Evolutionary conservation across 345 rosid species (phyloP).

Genomic region (Limnanthes douglasii): DNA sequence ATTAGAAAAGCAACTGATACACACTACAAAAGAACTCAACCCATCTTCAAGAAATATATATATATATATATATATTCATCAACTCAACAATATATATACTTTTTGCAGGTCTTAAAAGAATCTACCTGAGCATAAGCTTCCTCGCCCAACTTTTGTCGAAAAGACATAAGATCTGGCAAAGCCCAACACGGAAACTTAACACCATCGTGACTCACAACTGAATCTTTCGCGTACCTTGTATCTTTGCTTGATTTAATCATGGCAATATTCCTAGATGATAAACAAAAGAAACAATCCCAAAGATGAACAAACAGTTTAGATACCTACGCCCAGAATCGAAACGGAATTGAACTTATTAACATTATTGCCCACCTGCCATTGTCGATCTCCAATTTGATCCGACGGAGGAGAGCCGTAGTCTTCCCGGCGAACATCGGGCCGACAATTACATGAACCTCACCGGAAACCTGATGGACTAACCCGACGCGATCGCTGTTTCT

Average conservation of each 20-base stretch:
- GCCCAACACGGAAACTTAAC: slow-evolving; percentile 73
- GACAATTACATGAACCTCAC: slow-evolving; percentile 66
- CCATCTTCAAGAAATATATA: background rate
- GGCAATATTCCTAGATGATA: slow-evolving; percentile 36
- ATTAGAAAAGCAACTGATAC: background rate
- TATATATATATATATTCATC: too few species aligned
- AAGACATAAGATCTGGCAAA: slow-evolving; percentile 54
- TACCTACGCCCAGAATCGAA: background rate
- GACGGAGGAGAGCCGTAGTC: slow-evolving; percentile 87
- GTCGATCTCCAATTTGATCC: slow-evolving; percentile 42
- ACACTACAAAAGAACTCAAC: background rate
- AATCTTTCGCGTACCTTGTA: slow-evolving; percentile 57
- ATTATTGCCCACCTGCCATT: slow-evolving; percentile 32
- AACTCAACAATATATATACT: background rate
- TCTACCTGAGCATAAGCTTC: slow-evolving; percentile 56
- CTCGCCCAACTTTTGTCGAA: slow-evolving; percentile 26
- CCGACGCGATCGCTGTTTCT: slow-evolving; percentile 6
- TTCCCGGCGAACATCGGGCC: slow-evolving; percentile 98
- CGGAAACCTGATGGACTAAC: slow-evolving; percentile 12
- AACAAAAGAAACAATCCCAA: background rate
- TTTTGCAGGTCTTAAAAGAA: background rate
- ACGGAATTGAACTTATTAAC: background rate
- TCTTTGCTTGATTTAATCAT: slow-evolving; percentile 77
- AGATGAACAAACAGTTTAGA: background rate
- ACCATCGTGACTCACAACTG: slow-evolving; percentile 77